A percentile compares a stretch with the other conserved stretches of the same genome.
Evolutionary conservation across 352 stramenopile genomes (phyloP).

Genomic region (Saprolegnia diclina): DNA sequence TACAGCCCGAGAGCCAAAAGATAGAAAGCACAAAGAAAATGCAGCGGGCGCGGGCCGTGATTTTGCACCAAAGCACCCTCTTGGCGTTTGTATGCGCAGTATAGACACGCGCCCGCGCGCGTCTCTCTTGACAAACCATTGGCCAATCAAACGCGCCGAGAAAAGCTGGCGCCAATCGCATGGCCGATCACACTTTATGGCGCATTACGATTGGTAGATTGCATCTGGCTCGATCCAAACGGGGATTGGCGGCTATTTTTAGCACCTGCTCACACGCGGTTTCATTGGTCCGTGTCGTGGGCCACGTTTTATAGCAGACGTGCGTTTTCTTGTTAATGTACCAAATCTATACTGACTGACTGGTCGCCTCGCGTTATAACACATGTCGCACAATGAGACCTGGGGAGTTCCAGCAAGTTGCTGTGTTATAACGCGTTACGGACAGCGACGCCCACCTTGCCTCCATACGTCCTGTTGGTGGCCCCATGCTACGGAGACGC

Average conservation of each 20-base stretch:
- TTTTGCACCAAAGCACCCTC: background rate
- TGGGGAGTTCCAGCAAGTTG: background rate
- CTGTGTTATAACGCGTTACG: constrained; percentile 10
- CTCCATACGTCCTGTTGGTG: background rate
- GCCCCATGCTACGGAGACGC: background rate
- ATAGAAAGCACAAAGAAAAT: constrained; percentile 7
- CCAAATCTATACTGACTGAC: constrained; percentile 19
- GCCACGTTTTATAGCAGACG: constrained; percentile 17
- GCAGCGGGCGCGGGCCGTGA: background rate
- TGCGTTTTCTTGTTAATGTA: constrained; percentile 15
- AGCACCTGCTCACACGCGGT: background rate
- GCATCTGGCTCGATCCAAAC: background rate
- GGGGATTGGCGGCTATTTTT: constrained; percentile 2
- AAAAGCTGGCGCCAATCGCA: background rate
- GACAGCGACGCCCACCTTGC: background rate
- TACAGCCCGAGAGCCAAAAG: background rate
- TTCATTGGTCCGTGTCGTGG: background rate
- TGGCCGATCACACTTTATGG: background rate
- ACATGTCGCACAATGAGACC: background rate
- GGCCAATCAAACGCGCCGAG: background rate
- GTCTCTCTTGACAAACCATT: background rate
- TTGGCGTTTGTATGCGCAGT: constrained; percentile 13
- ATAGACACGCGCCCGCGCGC: background rate
- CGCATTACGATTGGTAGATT: background rate
- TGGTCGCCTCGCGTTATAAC: background rate